phyloP scores from a whole-genome alignment of 2,329 filamentous ascomycete genomes.

The Fusarium foetens region DNA sequence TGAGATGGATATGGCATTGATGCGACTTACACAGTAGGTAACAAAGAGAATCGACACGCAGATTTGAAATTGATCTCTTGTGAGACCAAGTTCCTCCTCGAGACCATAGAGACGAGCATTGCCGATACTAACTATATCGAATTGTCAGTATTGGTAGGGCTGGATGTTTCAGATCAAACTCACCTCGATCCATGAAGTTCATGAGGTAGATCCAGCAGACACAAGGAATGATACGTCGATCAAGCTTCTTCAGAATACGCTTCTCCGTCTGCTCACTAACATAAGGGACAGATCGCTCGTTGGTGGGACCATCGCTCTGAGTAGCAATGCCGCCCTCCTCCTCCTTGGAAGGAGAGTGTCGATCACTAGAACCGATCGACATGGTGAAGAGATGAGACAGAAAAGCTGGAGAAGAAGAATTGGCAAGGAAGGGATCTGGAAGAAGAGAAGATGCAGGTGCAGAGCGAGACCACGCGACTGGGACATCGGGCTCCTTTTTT shows the following conservation, averaged over 20 bases:
- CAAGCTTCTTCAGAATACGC: constrained; percentile 45
- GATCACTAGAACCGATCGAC: constrained; percentile 13
- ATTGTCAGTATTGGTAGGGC: fast-evolving
- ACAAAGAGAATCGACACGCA: constrained; percentile 57
- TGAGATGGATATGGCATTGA: fast-evolving
- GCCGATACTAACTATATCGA: constrained; percentile 70
- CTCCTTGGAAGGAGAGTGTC: constrained; percentile 21
- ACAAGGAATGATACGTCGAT: constrained; percentile 48
- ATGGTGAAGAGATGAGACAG: constrained; percentile 3
- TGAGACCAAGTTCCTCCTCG: constrained; percentile 67
- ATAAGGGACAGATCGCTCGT: constrained; percentile 21
- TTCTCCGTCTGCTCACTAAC: constrained; percentile 39
- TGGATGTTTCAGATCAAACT: neutral
- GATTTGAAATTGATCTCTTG: constrained; percentile 66
- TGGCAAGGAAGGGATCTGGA: neutral
- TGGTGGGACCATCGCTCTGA: constrained; percentile 22
- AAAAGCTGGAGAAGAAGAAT: neutral
- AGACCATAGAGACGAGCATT: constrained; percentile 63
- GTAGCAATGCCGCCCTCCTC: constrained; percentile 24
- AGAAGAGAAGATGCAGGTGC: constrained; percentile 6
- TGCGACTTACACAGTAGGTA: constrained; percentile 54
- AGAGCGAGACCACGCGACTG: constrained; percentile 2
- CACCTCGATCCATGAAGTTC: constrained; percentile 52
- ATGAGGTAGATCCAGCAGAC: constrained; percentile 50
- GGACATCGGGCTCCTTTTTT: constrained; percentile 15